phyloP scores from a whole-genome alignment of 208 protist genomes.

The Leishmania lainsoni region DNA sequence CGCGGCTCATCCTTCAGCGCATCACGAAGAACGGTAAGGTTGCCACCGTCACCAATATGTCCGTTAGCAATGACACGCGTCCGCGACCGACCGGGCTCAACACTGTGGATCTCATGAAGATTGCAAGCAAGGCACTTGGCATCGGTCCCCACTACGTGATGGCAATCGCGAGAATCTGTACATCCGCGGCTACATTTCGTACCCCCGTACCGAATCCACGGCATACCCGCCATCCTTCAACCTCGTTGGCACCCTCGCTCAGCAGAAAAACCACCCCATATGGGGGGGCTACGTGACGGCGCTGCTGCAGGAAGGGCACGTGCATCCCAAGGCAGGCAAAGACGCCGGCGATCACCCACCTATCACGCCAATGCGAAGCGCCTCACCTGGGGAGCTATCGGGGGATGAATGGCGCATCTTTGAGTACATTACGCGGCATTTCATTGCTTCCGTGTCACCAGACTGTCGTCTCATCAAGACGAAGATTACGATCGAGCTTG shows the following conservation, averaged over 20 bases:
- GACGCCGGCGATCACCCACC: constrained; percentile 93
- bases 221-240: constrained; percentile 93
- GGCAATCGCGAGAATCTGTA: constrained; percentile 96
- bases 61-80: constrained; percentile 57
- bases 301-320: constrained; percentile 64
- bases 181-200: constrained; percentile 96
- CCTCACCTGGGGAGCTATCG: constrained; percentile 60
- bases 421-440: constrained; percentile 90
- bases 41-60: constrained; percentile 69
- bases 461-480: constrained; percentile 77
- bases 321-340: constrained; percentile 80
- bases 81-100: constrained; percentile 91
- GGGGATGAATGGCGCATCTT: constrained; percentile 89
- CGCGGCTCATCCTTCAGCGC: constrained; percentile 66
- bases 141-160: constrained; percentile 94
- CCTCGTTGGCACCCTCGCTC: constrained; percentile 56
- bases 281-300: constrained; percentile 79
- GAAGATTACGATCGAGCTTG: constrained; percentile 78
- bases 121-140: constrained; percentile 79
- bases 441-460: constrained; percentile 85
- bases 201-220: constrained; percentile 97
- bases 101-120: constrained; percentile 95
- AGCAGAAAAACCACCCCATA: constrained; percentile 54
- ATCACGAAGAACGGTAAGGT: constrained; percentile 50
- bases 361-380: constrained; percentile 89